These are phyloP conservation scores for Inonotus obliquus DNA, from an alignment of 1,284 basidiomycete species.

Conservation along the genomic window DNA sequence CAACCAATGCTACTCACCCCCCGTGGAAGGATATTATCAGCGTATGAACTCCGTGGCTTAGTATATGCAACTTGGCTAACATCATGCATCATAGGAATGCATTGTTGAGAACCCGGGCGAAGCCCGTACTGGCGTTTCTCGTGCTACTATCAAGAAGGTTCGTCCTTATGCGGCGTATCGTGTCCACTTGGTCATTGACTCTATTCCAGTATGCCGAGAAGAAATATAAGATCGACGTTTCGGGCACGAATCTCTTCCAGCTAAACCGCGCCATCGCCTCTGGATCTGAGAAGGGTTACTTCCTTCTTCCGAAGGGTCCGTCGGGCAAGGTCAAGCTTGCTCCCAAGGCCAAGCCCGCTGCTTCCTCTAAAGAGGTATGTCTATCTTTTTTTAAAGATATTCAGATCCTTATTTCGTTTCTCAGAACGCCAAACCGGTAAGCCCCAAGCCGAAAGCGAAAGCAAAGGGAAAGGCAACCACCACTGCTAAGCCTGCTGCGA, in stretches of 20 bases:
- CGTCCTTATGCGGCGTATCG: background rate
- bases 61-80: constrained; percentile 17
- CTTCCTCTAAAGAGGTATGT: constrained; percentile 54
- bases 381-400: constrained; percentile 28
- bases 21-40: constrained; percentile 62
- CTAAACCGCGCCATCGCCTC: constrained; percentile 68
- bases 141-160: constrained; percentile 77
- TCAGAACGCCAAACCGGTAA: constrained; percentile 35
- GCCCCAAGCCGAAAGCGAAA: constrained; percentile 16
- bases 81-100: constrained; percentile 49
- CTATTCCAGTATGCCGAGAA: constrained; percentile 61
- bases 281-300: constrained; percentile 58
- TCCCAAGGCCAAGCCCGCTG: constrained; percentile 42
- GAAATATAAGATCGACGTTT: constrained; percentile 61
- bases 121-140: constrained; percentile 67
- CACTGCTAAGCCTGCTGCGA: constrained; percentile 15
- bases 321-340: constrained; percentile 71
- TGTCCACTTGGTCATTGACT: background rate
- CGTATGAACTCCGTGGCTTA: constrained; percentile 30
- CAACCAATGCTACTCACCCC: constrained; percentile 34
- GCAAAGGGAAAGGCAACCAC: constrained; percentile 3
- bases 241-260: constrained; percentile 53
- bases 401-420: constrained; percentile 24
- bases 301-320: constrained; percentile 70
- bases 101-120: constrained; percentile 64